A percentile compares a stretch with the other conserved stretches of the same genome.
These are phyloP conservation scores for Helianthus annuus DNA, from an alignment of 129 eudicot species.

Conservation along the genomic window HanXRQr2.0-SUNRISE NC_035439.2:19597113-19597612, in stretches of 20 bases:
- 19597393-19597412: neutral
- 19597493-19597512: too few relatives aligned
- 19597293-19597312: neutral
- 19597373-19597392: neutral
- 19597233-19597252: constrained; percentile 1
- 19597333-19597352: neutral
- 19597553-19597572: too few relatives aligned
- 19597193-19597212: neutral
- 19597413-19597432: neutral
- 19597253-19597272: neutral
- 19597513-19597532: too few relatives aligned
- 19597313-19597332: neutral
- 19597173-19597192: constrained; percentile 2
- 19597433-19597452: neutral
- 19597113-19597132: too few relatives aligned
- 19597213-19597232: neutral
- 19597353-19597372: neutral
- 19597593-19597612: too few relatives aligned
- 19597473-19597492: too few relatives aligned
- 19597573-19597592: too few relatives aligned
- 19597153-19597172: neutral
- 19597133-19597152: too few relatives aligned
- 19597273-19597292: constrained; percentile 4
- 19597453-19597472: neutral
- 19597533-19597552: too few relatives aligned